Conservation (phyloP, 2,329 filamentous ascomycete genomes). For the Diplodia corticola region DNA sequence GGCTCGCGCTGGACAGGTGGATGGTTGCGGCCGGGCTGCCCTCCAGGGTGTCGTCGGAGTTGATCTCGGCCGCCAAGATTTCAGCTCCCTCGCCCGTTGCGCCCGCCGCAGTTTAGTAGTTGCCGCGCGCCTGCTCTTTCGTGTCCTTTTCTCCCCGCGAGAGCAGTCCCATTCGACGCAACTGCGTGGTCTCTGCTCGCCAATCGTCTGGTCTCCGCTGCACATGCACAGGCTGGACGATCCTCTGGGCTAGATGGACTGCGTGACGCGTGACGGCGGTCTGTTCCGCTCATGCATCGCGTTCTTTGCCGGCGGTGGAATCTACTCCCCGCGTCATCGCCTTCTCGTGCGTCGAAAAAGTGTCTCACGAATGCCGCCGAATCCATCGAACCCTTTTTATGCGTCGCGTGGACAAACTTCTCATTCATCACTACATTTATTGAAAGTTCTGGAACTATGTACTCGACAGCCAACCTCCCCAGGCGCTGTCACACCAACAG, state of each 20-base stretch:
- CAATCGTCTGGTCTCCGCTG: neutral
- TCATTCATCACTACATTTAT: constrained; percentile 22
- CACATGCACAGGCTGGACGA: neutral
- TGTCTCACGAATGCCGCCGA: neutral
- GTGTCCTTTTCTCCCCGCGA: constrained; percentile 3
- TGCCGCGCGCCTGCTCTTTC: neutral
- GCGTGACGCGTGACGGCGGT: neutral
- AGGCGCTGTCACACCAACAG: constrained; percentile 13
- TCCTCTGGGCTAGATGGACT: too few relatives aligned
- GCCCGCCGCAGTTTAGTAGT: neutral
- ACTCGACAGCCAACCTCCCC: constrained; percentile 21
- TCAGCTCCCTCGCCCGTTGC: neutral
- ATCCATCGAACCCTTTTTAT: neutral
- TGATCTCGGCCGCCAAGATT: constrained; percentile 17
- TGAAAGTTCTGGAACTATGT: constrained; percentile 16
- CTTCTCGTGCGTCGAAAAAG: neutral
- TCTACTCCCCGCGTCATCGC: neutral
- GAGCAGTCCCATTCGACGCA: neutral
- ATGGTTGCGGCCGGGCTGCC: constrained; percentile 6
- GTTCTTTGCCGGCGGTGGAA: too few relatives aligned
- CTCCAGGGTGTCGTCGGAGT: constrained; percentile 17
- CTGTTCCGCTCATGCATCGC: neutral
- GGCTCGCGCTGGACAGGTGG: constrained; percentile 19
- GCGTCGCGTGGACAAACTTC: neutral
- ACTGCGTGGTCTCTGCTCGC: neutral